phyloP scores from a whole-genome alignment of 1,284 basidiomycete genomes.

The Sparassis latifolia region DNA sequence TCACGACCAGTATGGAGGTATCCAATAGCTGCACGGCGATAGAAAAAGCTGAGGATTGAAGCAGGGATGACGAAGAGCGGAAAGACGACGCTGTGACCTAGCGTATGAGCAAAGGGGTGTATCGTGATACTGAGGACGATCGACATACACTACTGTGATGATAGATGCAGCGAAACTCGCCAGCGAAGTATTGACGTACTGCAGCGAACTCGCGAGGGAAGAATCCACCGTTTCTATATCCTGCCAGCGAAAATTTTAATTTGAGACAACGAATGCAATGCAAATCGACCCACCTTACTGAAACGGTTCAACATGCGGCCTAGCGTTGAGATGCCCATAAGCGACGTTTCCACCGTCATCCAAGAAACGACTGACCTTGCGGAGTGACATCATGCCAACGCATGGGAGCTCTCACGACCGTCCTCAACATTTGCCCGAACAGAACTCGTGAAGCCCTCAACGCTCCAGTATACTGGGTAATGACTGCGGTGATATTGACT shows the following conservation, averaged over 20 bases:
- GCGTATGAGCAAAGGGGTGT: constrained; percentile 8
- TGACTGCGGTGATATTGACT: constrained; percentile 37
- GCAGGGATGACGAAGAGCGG: constrained; percentile 74
- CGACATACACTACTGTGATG: constrained; percentile 49
- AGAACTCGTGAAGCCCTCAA: constrained; percentile 52
- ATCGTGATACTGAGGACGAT: not conserved
- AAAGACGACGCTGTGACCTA: constrained; percentile 46
- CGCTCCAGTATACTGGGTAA: constrained; percentile 56
- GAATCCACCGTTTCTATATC: constrained; percentile 79
- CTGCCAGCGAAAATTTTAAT: constrained; percentile 20
- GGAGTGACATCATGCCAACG: constrained; percentile 47
- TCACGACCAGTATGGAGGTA: constrained; percentile 77
- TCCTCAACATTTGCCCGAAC: constrained; percentile 49
- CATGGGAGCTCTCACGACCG: constrained; percentile 60
- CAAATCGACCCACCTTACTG: constrained; percentile 39
- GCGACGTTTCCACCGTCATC: constrained; percentile 27
- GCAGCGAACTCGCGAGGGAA: constrained; percentile 62
- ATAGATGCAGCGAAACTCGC: constrained; percentile 69
- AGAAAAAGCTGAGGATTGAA: constrained; percentile 53
- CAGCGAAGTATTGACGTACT: constrained; percentile 67
- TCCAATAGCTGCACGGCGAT: constrained; percentile 59
- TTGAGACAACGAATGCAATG: not conserved
- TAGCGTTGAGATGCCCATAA: constrained; percentile 28
- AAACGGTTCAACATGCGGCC: constrained; percentile 64
- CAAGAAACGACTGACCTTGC: constrained; percentile 25